Base-by-base conservation (phyloP, 345 rosid genomes). In the Crucihimalaya himalaica region DNA sequence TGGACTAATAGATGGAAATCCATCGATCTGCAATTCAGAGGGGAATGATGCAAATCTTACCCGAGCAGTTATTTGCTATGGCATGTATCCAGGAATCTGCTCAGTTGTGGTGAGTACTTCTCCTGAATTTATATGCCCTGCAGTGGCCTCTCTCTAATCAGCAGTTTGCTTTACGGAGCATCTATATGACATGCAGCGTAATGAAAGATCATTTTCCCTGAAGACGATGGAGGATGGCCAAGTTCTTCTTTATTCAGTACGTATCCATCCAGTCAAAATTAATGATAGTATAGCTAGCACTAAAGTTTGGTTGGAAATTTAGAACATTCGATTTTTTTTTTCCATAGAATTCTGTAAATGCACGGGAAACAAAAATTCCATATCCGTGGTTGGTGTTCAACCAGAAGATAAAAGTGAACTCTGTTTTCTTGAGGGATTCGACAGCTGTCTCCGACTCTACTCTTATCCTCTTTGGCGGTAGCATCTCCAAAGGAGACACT, bases 141-240 rank as follows among this genome's bases (percentile, higher is more conserved):
- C 42, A 12, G 35, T 72, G 55, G 47, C 35, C 65, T 65, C 37
- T 60, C 27, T 45, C 9, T 52, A 25, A 54, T 62, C 13, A 42
- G 31, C 45, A 59, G 11, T 66, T 40, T 52, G 25, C 51, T 54
- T 63, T 66, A 76, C 23, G 35, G 58, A 35, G 71, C 32, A 70
- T 55, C 40, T 58, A 50, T 50, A n/a, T 58, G 75, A 63, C 48
- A 23, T 72, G 70, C 93, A 91, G 97, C 80, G 85, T 50, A 94
- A 83, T 70, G 97, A 84, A 67, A 91, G 78, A 76, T 86, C 98
- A 55, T 85, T 84, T 81, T 87, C 93, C 32, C 80, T 91, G 70
- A 94, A 91, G 88, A 94, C 98, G 12, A 91, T 94, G 98, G 98
- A 94, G 83, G 97, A 94, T 31, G 98, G 97, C 35, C 88, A 77